phyloP scores from a whole-genome alignment of 257 asterid genomes.

The Apocynum venetum region DNA sequence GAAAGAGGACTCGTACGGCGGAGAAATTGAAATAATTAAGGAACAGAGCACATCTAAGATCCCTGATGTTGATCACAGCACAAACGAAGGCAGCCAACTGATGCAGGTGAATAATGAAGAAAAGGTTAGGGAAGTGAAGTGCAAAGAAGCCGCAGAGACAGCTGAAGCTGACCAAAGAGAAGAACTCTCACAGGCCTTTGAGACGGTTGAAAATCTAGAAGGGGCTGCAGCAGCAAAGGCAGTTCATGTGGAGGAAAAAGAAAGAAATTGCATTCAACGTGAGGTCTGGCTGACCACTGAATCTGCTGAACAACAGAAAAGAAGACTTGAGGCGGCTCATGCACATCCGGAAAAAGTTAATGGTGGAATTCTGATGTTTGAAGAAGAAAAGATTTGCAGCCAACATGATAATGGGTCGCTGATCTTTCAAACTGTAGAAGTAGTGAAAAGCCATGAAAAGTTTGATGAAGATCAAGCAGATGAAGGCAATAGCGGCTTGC shows the following conservation, averaged over 20 bases:
- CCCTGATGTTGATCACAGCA: background rate
- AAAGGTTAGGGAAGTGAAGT: background rate
- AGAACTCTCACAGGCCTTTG: background rate
- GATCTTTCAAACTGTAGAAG: background rate
- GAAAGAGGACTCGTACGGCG: background rate
- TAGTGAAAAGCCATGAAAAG: background rate
- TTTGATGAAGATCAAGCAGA: background rate
- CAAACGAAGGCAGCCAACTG: background rate
- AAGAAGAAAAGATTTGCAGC: conserved; percentile 4
- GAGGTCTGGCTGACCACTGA: background rate
- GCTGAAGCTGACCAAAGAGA: background rate
- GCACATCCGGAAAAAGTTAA: background rate
- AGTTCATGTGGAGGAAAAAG: background rate
- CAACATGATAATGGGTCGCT: background rate
- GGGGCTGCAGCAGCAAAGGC: conserved; percentile 1
- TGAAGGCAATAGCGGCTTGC: background rate
- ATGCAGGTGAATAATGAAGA: background rate
- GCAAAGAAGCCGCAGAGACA: background rate
- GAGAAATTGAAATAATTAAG: background rate
- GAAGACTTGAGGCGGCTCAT: background rate
- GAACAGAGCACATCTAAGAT: background rate
- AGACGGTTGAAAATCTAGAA: background rate
- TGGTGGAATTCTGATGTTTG: background rate
- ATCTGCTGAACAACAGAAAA: background rate
- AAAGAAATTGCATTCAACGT: background rate